A percentile compares a stretch with the other conserved stretches of the same genome.
phyloP scores from a whole-genome alignment of 176 grass and related monocot genomes.

The Ensete ventricosum region DNA sequence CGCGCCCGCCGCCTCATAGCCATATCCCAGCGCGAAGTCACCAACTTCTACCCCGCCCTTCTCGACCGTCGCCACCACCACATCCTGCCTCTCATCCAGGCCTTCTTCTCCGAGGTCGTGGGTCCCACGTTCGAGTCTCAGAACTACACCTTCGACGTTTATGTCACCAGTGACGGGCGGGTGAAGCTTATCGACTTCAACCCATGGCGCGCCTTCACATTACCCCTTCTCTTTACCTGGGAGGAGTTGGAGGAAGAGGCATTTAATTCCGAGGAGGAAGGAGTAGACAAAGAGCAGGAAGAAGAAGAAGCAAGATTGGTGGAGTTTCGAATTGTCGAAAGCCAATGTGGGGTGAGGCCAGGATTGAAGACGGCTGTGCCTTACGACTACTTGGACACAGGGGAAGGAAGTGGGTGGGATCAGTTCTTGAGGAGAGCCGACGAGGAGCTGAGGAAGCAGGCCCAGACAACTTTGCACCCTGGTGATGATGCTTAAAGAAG shows the following conservation, averaged over 20 bases:
- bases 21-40: slow-evolving; percentile 73
- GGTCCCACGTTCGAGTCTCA: slow-evolving; percentile 38
- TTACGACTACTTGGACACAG: slow-evolving; percentile 84
- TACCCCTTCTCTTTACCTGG: slow-evolving; percentile 69
- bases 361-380: slow-evolving; percentile 86
- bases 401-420: slow-evolving; percentile 86
- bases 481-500: not conserved
- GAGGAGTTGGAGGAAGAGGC: slow-evolving; percentile 46
- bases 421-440: slow-evolving; percentile 76
- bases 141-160: slow-evolving; percentile 77
- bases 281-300: not conserved
- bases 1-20: slow-evolving; percentile 30
- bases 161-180: slow-evolving; percentile 28
- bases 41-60: slow-evolving; percentile 72
- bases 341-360: slow-evolving; percentile 61
- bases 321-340: slow-evolving; percentile 60
- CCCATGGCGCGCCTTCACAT: slow-evolving; percentile 67
- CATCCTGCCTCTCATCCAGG: slow-evolving; percentile 19
- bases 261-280: not conserved
- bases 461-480: not conserved
- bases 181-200: slow-evolving; percentile 90
- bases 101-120: slow-evolving; percentile 51
- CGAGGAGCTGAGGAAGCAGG: slow-evolving; percentile 52
- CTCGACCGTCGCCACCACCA: slow-evolving; percentile 23
- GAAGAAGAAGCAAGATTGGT: slow-evolving; percentile 15